Percentiles rank a stretch among this genome's conserved stretches.
phyloP scores from a whole-genome alignment of 2,329 filamentous ascomycete species.

The Phyllosticta paracitricarpa region DNA sequence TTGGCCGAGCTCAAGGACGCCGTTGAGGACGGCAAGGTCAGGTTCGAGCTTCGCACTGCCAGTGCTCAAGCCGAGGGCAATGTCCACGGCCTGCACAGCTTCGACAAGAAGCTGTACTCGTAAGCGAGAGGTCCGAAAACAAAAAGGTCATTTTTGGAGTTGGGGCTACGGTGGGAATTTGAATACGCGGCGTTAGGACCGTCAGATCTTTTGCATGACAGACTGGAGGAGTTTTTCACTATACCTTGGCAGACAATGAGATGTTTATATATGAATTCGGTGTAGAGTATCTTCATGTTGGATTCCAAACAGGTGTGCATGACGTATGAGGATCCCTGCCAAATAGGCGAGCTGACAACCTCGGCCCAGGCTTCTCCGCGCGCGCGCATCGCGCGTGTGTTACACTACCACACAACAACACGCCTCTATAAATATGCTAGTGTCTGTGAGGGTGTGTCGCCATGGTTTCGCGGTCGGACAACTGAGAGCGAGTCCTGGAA shows the following conservation, averaged over 20 bases:
- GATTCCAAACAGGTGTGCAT: not conserved
- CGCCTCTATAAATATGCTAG: not conserved
- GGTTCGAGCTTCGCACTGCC: constrained; percentile 89
- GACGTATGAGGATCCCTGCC: too few relatives aligned
- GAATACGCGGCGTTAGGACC: not conserved
- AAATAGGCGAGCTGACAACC: not conserved
- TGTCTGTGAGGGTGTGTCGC: not conserved
- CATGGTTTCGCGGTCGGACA: not conserved
- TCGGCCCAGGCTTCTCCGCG: not conserved
- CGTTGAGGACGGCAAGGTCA: constrained; percentile 63
- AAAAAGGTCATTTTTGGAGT: constrained; percentile 10
- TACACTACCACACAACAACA: not conserved
- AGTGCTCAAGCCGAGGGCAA: constrained; percentile 95
- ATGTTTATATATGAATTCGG: not conserved
- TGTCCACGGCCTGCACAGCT: constrained; percentile 92
- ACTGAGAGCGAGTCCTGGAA: not conserved
- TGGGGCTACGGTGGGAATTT: not conserved
- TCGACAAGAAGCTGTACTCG: constrained; percentile 99
- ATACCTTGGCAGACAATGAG: not conserved
- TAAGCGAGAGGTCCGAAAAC: constrained; percentile 32
- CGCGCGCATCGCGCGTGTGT: not conserved
- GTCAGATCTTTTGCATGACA: not conserved
- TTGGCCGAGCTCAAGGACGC: constrained; percentile 65
- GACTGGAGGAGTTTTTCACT: not conserved
- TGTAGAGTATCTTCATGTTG: not conserved